These are phyloP conservation scores for Yamadazyma diddensiae DNA, from an alignment of 1,139 yeast species.

Conservation along the genomic window DNA sequence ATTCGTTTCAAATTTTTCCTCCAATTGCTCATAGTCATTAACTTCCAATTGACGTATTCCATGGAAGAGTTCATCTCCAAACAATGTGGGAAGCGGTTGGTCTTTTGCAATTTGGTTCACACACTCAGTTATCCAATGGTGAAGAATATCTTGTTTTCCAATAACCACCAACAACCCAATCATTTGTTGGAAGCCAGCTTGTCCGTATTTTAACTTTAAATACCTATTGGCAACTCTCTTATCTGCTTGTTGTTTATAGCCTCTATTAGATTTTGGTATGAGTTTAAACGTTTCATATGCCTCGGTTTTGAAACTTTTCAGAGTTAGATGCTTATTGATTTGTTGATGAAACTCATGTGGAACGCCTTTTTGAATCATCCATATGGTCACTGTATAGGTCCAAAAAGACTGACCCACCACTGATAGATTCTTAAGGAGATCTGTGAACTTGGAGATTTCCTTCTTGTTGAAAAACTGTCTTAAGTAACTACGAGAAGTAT, in stretches of 20 bases:
- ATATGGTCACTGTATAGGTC: not conserved
- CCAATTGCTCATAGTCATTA: too few relatives aligned
- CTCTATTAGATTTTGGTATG: constrained; percentile 1
- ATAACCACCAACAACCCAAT: constrained; percentile 7
- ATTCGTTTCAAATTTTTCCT: too few relatives aligned
- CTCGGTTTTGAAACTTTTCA: constrained; percentile 7
- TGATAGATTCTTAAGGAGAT: not conserved
- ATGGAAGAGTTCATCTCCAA: too few relatives aligned
- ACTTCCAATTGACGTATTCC: too few relatives aligned
- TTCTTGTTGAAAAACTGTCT: not conserved
- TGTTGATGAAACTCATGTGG: not conserved
- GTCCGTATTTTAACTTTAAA: constrained; percentile 9
- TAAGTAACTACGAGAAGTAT: constrained; percentile 2
- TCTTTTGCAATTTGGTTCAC: too few relatives aligned
- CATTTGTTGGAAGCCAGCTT: constrained; percentile 12
- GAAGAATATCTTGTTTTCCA: not conserved
- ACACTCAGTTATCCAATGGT: too few relatives aligned
- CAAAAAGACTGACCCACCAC: not conserved
- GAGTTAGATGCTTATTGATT: constrained; percentile 1
- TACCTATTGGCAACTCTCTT: constrained; percentile 7
- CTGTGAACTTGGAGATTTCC: not conserved
- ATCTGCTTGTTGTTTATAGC: constrained; percentile 4
- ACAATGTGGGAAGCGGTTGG: too few relatives aligned
- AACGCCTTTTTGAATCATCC: not conserved
- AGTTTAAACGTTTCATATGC: constrained; percentile 3